Base-by-base conservation (phyloP, 805 yeast species). In the Kazachstania taianensis region DNA sequence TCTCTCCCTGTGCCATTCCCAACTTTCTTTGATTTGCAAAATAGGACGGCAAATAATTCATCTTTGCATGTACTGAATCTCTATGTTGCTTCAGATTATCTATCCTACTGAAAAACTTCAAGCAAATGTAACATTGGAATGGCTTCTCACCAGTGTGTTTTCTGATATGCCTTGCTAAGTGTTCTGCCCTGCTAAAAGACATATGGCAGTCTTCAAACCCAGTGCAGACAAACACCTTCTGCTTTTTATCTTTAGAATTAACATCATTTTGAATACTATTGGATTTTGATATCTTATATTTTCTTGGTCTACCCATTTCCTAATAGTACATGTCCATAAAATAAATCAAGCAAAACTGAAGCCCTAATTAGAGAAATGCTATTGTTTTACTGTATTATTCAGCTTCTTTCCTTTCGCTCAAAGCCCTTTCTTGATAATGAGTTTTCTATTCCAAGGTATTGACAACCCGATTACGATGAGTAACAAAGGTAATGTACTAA, bases 101-200 rank as follows among this genome's bases (percentile, higher is more conserved):
- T 40, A 86, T 62, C 28, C 96, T 68, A 14, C 85, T 76, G 54
- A 86, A 86, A 52, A 75, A 71, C 52, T 86, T 76, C 23, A 76
- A 66, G 55, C 94, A 83, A 55, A 80, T 81, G 33, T 79, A 80
- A 57, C 96, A 86, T 36, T 81, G 75, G 56, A 85, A 86, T 2
- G 96, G 96, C 39, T 94, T 67, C 57, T 86, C 96, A 29, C 96
- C 96, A 1, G 96, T 87, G 56, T 86, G 96, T 50, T 86, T 87
- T 40, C 96, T 65, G 36, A 87, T 80, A 62, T 86, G 96, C 40
- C 96, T 68, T 1, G 95, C 94, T 46, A 86, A 68, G 59, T 87
- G 96, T 55, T 87, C 96, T 7, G 92, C 79, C 33, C 96, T 67
- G 2, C 94, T 82, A 59, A 86, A 86, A 5, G 87, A 72, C 94